Base-by-base conservation (phyloP, 129 eudicot species). In the Rutidosis leptorrhynchoides region DNA sequence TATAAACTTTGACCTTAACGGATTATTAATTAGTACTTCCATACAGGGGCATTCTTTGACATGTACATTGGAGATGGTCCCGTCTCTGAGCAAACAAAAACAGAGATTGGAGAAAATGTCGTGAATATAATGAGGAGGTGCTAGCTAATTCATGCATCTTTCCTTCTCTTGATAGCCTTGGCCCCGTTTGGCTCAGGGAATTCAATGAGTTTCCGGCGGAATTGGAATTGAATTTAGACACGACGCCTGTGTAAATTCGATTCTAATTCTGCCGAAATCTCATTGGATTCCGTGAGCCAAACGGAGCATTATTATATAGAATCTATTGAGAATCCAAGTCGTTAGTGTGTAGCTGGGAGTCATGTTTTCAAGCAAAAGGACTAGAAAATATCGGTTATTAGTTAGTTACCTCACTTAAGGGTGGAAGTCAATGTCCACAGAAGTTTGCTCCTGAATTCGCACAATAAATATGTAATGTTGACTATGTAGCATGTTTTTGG, bases 1-100 rank as follows among this genome's bases (percentile, higher is more conserved):
- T n/a, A n/a, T n/a, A n/a, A n/a, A n/a, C n/a, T n/a, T n/a, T n/a
- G n/a, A n/a, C n/a, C n/a, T n/a, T n/a, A n/a, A n/a, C n/a, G n/a
- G n/a, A n/a, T n/a, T n/a, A n/a, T n/a, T n/a, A n/a, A n/a, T n/a
- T n/a, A 42, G 59, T 71, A 45, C 17, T 37, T 69, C 7, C 12
- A 40, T 76, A 6, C 86, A 93, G 98, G 95, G 79, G 98, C 98
- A 15, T 88, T 93, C 78, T 93, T 93, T 70, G 98, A 88, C 83
- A 88, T 93, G 98, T 89, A 93, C 83, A 82, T 93, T 14, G 98
- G 98, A 49, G 95, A 93, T 22, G 72, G 76, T 19, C 98, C 98
- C 3, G 82, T 86, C 4, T 93, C 86, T 2, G 90, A 88, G 72
- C 83, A 80, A 69, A 84, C 96, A 14, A 93, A 88, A 82, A 85